phyloP scores from a whole-genome alignment of 2,329 filamentous ascomycete genomes.

The Colletotrichum lindemuthianum region DNA sequence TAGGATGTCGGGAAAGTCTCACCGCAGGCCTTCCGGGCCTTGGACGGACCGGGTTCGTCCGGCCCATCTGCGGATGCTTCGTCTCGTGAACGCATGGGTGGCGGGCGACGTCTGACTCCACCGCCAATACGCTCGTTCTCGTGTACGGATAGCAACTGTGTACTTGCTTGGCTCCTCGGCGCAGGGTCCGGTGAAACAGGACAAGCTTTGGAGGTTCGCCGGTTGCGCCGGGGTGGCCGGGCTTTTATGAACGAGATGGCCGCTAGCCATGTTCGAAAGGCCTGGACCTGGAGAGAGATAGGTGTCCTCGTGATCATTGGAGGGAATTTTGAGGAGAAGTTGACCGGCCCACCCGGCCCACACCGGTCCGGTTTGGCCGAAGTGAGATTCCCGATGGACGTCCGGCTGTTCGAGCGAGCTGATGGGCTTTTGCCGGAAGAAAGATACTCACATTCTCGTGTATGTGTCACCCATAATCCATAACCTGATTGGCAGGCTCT shows the following conservation, averaged over 20 bases:
- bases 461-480: neutral
- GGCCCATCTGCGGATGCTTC: slow-evolving; percentile 9
- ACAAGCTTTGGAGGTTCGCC: slow-evolving; percentile 18
- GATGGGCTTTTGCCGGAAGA: neutral
- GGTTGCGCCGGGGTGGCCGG: slow-evolving; percentile 30
- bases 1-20: slow-evolving; percentile 21
- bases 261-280: slow-evolving; percentile 5
- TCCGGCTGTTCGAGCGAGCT: too few relatives aligned
- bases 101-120: too few relatives aligned
- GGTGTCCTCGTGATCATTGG: slow-evolving; percentile 25
- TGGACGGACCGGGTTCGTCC: slow-evolving; percentile 36
- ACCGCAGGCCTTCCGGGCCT: slow-evolving; percentile 45
- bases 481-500: neutral
- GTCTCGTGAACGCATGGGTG: slow-evolving; percentile 3
- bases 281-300: slow-evolving; percentile 24
- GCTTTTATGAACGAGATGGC: slow-evolving; percentile 12
- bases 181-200: slow-evolving; percentile 18
- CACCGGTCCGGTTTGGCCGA: slow-evolving; percentile 27
- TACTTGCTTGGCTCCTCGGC: slow-evolving; percentile 9
- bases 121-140: too few relatives aligned
- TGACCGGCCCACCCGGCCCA: slow-evolving; percentile 17
- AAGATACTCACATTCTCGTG: neutral
- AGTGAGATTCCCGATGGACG: neutral
- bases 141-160: too few relatives aligned
- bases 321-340: slow-evolving; percentile 18